Evolutionary conservation across 2,329 filamentous ascomycete species (phyloP), one percentile per base, ranked within the genome.

Genomic region (Sporothrix mexicana): DNA sequence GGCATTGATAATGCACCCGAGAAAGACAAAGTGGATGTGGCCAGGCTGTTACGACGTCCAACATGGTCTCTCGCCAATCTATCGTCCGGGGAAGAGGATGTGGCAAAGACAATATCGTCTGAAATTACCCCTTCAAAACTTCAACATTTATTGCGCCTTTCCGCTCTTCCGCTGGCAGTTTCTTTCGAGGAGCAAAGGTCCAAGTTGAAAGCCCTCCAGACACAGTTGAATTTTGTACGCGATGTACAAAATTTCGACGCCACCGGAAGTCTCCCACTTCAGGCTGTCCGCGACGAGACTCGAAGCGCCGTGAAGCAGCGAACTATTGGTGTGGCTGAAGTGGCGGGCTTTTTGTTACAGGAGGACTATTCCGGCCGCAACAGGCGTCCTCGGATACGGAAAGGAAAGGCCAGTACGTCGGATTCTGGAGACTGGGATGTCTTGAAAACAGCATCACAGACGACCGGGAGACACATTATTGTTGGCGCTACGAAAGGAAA

Each of bases 161-260:
- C 95, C 3, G 95, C 95, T 15, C 90, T 99, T 0, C 94, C 95
- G 0, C 86, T 87, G 0, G 94, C 95, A 0, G 82, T 85, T 20
- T 85, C 85, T 1, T 76, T 83, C 1, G 85, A 85, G 69, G 91
- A 94, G 77, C 92, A 97, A 80, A 78, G 84, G 0, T 82, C 85
- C 36, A 93, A 97, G 88, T 86, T 97, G 3, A 79, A 87, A 25
- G 95, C 91, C 0, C 86, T 99, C 1, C 87, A 91, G 70, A 90
- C 92, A 45, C 96, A 99, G 79, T 88, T 99, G 0, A 91, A 92
- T 78, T 99, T 99, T 79, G 94, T 98, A n/a, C 90, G 89, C 74
- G 89, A 94, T 75, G 90, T 98, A 23, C 95, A 97, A 79, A 84
- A 86, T 61, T 91, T 97, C 67, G 88, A 97, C 80, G 95, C 93